Evolutionary conservation across 2,329 filamentous ascomycete genomes (phyloP), one percentile per base, ranked within the genome.

Genomic region (Talaromyces sp.): DNA sequence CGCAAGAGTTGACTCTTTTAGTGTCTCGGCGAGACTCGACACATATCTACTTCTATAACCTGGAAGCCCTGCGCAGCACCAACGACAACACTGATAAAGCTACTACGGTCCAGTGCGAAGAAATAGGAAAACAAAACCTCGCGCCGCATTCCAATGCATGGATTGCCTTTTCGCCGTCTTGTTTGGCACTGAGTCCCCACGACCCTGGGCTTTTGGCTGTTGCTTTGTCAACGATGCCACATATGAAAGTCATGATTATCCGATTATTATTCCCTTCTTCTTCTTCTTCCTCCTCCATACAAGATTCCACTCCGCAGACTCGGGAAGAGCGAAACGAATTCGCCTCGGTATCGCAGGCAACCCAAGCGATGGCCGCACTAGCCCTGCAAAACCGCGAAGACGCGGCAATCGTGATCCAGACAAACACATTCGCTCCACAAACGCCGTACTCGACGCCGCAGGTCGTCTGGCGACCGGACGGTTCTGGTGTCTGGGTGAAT

Each of bases 91-190:
- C n/a, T n/a, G 6, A 47, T 5, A 23, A n/a, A 8, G 9, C 4
- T 14, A 23, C 52, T 10, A 56, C 61, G 2, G 64, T 63, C 60
- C 67, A 74, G 58, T 73, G 79, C 56, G 67, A 68, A 30, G 73
- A 83, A 8, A 73, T 85, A 3, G 85, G 84, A 28, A 79, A 78
- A 62, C 85, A 88, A 66, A 87, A 87, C 65, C 78, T 88, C 2
- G 84, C 85, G 8, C 85, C 85, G 1, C 81, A 85, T 67, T 86
- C 84, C 3, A 87, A 84, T 68, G 80, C 85, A n/a, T 88, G 86
- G 86, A 74, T 86, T 14, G 79, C 84, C 1, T 88, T 88, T 68
- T 86, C 85, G 0, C 85, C 86, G 0, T 82, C 83, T 6, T 81
- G 81, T 52, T 75, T 89, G 23, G 81, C 83, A 8, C 69, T 84